Percentiles rank a stretch among this genome's conserved stretches.
Evolutionary conservation across 495 filamentous ascomycete species (phyloP).

Genomic region (Clohesyomyces aquaticus): DNA sequence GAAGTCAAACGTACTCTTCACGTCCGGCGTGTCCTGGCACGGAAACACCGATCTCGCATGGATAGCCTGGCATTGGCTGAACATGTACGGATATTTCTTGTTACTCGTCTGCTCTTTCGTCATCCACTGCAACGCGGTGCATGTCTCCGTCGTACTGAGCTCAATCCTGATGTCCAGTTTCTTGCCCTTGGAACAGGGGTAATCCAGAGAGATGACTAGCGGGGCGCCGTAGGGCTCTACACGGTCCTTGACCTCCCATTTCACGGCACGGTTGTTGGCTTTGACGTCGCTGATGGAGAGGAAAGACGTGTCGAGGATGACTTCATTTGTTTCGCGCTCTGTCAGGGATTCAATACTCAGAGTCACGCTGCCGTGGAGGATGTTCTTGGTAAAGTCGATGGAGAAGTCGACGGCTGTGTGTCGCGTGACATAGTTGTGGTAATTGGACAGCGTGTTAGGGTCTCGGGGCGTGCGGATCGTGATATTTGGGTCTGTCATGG

Average conservation of each 20-base stretch:
- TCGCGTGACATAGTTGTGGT: conserved; percentile 77
- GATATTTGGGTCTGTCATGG: conserved; percentile 19
- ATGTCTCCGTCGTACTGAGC: conserved; percentile 75
- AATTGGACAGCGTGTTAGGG: conserved; percentile 91
- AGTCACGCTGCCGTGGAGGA: conserved; percentile 72
- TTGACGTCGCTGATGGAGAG: conserved; percentile 70
- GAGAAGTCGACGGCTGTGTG: conserved; percentile 78
- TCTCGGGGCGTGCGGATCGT: conserved; percentile 52
- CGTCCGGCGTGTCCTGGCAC: conserved; percentile 94
- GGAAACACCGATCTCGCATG: conserved; percentile 91
- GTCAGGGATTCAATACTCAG: conserved; percentile 74
- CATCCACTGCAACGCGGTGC: conserved; percentile 93
- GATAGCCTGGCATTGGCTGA: conserved; percentile 97
- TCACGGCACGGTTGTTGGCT: conserved; percentile 60
- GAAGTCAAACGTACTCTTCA: conserved; percentile 89
- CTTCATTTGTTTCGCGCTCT: conserved; percentile 67
- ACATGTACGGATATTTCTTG: conserved; percentile 94
- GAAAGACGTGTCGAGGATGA: conserved; percentile 85
- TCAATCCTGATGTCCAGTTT: conserved; percentile 64
- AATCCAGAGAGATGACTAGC: conserved; percentile 70
- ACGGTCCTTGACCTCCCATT: conserved; percentile 71
- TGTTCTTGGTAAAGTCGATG: conserved; percentile 77
- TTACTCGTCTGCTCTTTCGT: conserved; percentile 88
- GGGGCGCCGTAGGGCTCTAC: conserved; percentile 79
- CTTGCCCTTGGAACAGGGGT: conserved; percentile 63